These are phyloP conservation scores for Blepharisma japonicum DNA, from an alignment of 73 alveolate species.

Conservation along the genomic window DNA sequence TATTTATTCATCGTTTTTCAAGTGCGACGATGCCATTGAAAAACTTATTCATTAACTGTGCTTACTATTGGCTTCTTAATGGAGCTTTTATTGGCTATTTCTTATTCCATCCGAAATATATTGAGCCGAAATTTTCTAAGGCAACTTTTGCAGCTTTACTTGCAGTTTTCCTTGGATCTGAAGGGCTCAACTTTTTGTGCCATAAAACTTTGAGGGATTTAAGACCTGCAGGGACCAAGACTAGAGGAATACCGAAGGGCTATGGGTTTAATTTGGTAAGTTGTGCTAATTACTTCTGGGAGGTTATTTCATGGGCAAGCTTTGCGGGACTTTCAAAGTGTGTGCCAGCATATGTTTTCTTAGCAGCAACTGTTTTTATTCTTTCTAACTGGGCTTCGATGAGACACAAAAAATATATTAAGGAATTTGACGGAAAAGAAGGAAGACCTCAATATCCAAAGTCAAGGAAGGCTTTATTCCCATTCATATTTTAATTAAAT, in stretches of 20 bases:
- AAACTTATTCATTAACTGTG: slow-evolving; percentile 76
- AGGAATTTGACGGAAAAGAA: slow-evolving; percentile 64
- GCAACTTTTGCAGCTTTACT: slow-evolving; percentile 15
- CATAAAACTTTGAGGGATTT: slow-evolving; percentile 76
- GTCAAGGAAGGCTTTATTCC: slow-evolving; percentile 75
- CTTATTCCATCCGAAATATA: slow-evolving; percentile 82
- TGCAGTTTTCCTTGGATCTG: slow-evolving; percentile 62
- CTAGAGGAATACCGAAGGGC: slow-evolving; percentile 86
- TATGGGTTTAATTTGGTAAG: slow-evolving; percentile 92
- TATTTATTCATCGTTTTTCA: slow-evolving; percentile 83
- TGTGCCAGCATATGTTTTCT: slow-evolving; percentile 58
- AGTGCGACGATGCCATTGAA: slow-evolving; percentile 88
- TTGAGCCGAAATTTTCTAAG: slow-evolving; percentile 63
- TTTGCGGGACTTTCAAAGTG: slow-evolving; percentile 65
- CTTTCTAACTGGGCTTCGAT: slow-evolving; percentile 58
- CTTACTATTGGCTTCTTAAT: slow-evolving; percentile 88
- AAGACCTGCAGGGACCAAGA: slow-evolving; percentile 77
- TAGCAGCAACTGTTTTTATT: slow-evolving; percentile 21
- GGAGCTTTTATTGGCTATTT: slow-evolving; percentile 83
- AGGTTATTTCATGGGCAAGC: slow-evolving; percentile 89
- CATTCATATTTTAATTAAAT: slow-evolving; percentile 53
- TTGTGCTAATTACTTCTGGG: slow-evolving; percentile 98
- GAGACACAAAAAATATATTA: slow-evolving; percentile 68
- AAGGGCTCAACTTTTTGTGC: slow-evolving; percentile 68
- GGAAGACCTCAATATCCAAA: slow-evolving; percentile 51